Conservation (phyloP, 2,329 filamentous ascomycete species). For the Magnaporthiopsis incrustans region DNA sequence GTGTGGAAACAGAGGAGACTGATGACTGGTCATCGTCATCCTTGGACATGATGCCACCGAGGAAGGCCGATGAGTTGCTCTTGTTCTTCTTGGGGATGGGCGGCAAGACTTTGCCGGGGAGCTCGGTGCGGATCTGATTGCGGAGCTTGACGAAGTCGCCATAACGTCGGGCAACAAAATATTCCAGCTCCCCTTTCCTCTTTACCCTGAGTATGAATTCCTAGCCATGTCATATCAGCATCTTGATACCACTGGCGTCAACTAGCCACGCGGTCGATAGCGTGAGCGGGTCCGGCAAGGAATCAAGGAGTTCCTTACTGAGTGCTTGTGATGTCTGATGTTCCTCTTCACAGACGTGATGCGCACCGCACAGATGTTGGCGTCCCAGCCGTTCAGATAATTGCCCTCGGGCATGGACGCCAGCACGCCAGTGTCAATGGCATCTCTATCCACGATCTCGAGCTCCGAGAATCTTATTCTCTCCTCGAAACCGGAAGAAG, state of each 20-base stretch:
- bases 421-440: constrained; percentile 83
- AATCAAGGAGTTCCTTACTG: constrained; percentile 44
- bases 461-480: constrained; percentile 94
- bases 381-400: constrained; percentile 91
- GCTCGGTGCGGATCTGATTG: constrained; percentile 70
- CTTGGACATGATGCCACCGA: constrained; percentile 43
- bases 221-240: constrained; percentile 30
- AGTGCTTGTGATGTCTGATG: constrained; percentile 83
- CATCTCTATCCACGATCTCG: constrained; percentile 88
- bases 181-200: constrained; percentile 63
- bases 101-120: constrained; percentile 84
- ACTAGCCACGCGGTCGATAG: neutral
- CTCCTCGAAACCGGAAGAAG: constrained; percentile 94
- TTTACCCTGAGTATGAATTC: constrained; percentile 89
- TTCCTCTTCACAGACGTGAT: constrained; percentile 76
- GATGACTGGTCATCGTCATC: constrained; percentile 73
- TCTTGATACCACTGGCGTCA: neutral
- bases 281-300: neutral
- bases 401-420: constrained; percentile 86
- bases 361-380: constrained; percentile 87
- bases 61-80: constrained; percentile 57
- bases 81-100: constrained; percentile 90
- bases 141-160: constrained; percentile 79
- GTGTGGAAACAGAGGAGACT: constrained; percentile 70
- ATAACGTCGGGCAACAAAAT: constrained; percentile 78